phyloP scores from a whole-genome alignment of 345 rosid genomes.

The Dimocarpus longan region DNA sequence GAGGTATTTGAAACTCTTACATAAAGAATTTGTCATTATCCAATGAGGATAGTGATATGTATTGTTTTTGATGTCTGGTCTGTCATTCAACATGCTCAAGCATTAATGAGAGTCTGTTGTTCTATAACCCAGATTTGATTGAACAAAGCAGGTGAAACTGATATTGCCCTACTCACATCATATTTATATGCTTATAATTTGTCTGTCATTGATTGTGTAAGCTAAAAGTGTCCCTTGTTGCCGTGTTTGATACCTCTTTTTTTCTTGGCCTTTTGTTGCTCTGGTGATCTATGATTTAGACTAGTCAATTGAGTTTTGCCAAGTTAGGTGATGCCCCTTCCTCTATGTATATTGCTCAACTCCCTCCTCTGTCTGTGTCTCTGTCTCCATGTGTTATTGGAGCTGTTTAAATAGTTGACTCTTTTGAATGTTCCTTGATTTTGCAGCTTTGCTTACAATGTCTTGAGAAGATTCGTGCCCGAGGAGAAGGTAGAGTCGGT shows the following conservation, averaged over 20 bases:
- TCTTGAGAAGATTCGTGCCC: slow-evolving; percentile 83
- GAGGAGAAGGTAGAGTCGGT: slow-evolving; percentile 88
- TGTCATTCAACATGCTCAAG: neutral
- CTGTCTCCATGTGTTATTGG: neutral
- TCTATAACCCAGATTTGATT: neutral
- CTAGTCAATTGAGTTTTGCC: neutral
- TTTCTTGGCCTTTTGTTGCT: neutral
- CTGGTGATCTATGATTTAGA: neutral
- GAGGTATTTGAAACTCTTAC: neutral
- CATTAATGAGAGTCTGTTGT: neutral
- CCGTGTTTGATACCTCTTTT: neutral
- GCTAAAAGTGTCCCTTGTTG: neutral
- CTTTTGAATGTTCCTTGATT: neutral
- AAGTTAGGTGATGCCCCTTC: neutral
- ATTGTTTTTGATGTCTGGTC: slow-evolving; percentile 1
- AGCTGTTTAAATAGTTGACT: neutral
- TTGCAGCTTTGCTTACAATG: slow-evolving; percentile 61
- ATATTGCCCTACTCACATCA: neutral
- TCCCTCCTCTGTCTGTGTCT: neutral
- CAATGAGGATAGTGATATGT: neutral
- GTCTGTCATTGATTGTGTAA: neutral
- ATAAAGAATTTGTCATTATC: neutral
- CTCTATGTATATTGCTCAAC: neutral
- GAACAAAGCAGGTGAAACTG: neutral
- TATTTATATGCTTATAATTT: neutral